A percentile compares a stretch with the other conserved stretches of the same genome.
phyloP scores from a whole-genome alignment of 2,329 filamentous ascomycete species.

The Colletotrichum tofieldiae region DNA sequence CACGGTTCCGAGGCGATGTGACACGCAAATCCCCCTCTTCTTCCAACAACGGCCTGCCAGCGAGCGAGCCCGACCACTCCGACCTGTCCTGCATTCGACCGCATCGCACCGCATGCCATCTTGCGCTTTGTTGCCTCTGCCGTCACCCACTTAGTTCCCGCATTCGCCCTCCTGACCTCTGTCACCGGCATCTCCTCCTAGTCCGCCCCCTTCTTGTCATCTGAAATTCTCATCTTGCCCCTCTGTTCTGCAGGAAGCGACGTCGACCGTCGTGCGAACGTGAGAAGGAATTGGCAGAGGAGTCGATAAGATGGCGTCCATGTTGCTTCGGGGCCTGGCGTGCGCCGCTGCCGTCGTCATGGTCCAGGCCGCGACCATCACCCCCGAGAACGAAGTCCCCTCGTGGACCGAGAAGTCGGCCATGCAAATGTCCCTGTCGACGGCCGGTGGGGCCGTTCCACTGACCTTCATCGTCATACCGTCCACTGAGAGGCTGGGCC shows the following conservation, averaged over 20 bases:
- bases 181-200: background rate
- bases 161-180: conserved; percentile 15
- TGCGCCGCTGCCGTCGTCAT: conserved; percentile 52
- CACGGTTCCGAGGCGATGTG: conserved; percentile 48
- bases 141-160: conserved; percentile 13
- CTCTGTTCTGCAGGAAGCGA: conserved; percentile 49
- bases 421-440: conserved; percentile 59
- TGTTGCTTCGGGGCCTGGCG: conserved; percentile 50
- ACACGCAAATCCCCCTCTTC: conserved; percentile 44
- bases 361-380: conserved; percentile 53
- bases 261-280: conserved; percentile 54
- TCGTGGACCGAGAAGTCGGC: conserved; percentile 57
- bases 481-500: conserved; percentile 58
- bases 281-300: conserved; percentile 17
- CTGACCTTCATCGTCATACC: conserved; percentile 62
- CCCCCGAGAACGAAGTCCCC: conserved; percentile 53
- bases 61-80: conserved; percentile 29
- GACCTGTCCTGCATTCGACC: conserved; percentile 13
- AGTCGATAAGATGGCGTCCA: conserved; percentile 51
- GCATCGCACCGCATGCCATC: conserved; percentile 30
- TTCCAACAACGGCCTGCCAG: conserved; percentile 29
- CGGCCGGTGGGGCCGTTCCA: conserved; percentile 46
- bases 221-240: conserved; percentile 8
- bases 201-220: background rate
- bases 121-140: conserved; percentile 16